Conservation (phyloP, 1,139 yeast species). For the Kodamaea suecica region DNA sequence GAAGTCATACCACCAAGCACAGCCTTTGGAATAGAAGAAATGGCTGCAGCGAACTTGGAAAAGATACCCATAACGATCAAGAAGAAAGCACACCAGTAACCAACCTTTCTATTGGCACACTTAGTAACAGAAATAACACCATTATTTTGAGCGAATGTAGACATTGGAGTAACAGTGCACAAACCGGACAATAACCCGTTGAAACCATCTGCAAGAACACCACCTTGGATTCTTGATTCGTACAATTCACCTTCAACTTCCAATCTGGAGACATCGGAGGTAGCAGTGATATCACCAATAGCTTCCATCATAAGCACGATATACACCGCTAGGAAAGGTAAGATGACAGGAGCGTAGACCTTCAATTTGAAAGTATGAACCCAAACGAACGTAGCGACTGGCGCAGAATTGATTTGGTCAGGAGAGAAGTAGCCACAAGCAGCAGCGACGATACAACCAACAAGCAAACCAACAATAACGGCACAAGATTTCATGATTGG, state of each 20-base stretch:
- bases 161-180: slow-evolving; percentile 76
- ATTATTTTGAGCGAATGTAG: slow-evolving; percentile 89
- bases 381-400: slow-evolving; percentile 86
- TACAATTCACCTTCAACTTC: slow-evolving; percentile 77
- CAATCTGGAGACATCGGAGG: slow-evolving; percentile 82
- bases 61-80: slow-evolving; percentile 81
- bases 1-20: slow-evolving; percentile 93
- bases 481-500: slow-evolving; percentile 94
- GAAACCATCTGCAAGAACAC: slow-evolving; percentile 77
- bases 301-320: slow-evolving; percentile 85
- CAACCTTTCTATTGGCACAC: slow-evolving; percentile 82
- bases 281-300: slow-evolving; percentile 90
- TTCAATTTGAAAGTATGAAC: slow-evolving; percentile 72
- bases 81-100: slow-evolving; percentile 87
- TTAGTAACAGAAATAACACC: slow-evolving; percentile 90
- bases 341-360: slow-evolving; percentile 78
- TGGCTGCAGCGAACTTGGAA: slow-evolving; percentile 85
- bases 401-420: slow-evolving; percentile 58
- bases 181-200: slow-evolving; percentile 73
- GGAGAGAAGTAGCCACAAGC: slow-evolving; percentile 79
- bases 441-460: slow-evolving; percentile 90
- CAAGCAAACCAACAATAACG: slow-evolving; percentile 74
- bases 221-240: slow-evolving; percentile 89
- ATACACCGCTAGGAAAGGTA: slow-evolving; percentile 81
- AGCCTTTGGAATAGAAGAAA: slow-evolving; percentile 78